Base-by-base conservation (phyloP, 2,329 filamentous ascomycete species). In the Drechslerella dactyloides region DNA sequence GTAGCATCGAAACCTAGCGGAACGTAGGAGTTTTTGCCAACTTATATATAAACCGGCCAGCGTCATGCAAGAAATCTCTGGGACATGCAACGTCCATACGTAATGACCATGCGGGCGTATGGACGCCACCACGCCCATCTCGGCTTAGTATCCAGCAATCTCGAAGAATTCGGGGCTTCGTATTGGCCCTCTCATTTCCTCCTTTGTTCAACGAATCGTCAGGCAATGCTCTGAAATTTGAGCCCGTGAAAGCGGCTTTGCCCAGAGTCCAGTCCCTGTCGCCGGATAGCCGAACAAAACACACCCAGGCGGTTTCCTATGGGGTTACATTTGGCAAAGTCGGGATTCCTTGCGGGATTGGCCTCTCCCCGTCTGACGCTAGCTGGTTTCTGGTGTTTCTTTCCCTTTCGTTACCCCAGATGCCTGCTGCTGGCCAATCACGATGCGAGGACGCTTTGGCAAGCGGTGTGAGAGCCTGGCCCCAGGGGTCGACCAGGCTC, bases 301-400 rank as follows among this genome's bases (percentile, higher is more conserved):
- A 52, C 8, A 23, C 37, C 11, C 37, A 4, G 13, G 7, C 10
- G 65, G 64, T 62, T 69, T 52, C 57, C 56, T 44, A 61, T 69
- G 52, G 57, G 44, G 65, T 69, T 69, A 58, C 58, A 69, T 69
- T 58, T 23, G 65, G 65, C 58, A 69, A 63, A 52, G 62, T 53
- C 57, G 62, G 44, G 62, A 69, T 57, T 21, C 44, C 42, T 35
- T 24, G 56, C 57, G 61, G 52, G 57, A 69, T 60, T 24, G 33
- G 33, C 15, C 48, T 19, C 7, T 13, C 4, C 19, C 24, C 35
- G 3, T 35, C 13, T 13, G 13, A 17, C 53, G 35, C 65, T 69
- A 63, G 46, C 37, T 24, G 30, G 6, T 24, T 52, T 69, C 62
- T 24, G 65, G 65, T 40, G 52, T 40, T 48, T 59, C 46, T 58